Evolutionary conservation across 1,139 yeast species (phyloP), one percentile per base, ranked within the genome.

Genomic region (Pichia sp.): DNA sequence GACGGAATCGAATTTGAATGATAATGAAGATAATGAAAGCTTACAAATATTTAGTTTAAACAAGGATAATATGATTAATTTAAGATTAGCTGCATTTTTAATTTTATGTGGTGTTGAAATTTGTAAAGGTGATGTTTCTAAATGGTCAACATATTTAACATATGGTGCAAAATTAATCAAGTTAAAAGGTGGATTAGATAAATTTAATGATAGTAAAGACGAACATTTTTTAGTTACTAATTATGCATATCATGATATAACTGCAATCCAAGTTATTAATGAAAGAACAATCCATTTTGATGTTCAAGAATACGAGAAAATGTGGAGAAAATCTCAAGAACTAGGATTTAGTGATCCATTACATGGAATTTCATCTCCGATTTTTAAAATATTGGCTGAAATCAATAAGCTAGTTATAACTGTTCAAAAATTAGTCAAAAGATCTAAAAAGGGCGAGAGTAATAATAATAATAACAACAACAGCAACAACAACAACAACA

Each of bases 201-300:
- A 58, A 44, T 74, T 78, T 54, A 74, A 74, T 50, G 72, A 71
- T 51, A 70, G 72, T 54, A 70, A 69, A 43, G 78, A 77, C 61
- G 79, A 77, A 54, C 80, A 82, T 53, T 86, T 92, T 85, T 69
- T 86, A 48, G 79, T 84, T 25, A 78, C 88, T n/a, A 85, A 82
- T 63, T 86, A 83, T 66, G 88, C 89, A 1, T 86, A 85, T 60
- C 95, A 86, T 62, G 95, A 85, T 60, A 74, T 86, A 38, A 69
- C 84, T 54, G 80, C 92, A 1, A 74, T 82, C 46, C 77, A 85
- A 15, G 72, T 67, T 3, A 71, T 63, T 6, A 69, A 74, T 44
- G 79, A 77, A 47, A 61, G 82, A 43, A 80, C 80, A 1, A 73
- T 83, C 0, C 79, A 78, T 58, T 81, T 81, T 59, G 73, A 80